phyloP scores from a whole-genome alignment of 2,329 filamentous ascomycete species.

The Stenocarpella maydis region DNA sequence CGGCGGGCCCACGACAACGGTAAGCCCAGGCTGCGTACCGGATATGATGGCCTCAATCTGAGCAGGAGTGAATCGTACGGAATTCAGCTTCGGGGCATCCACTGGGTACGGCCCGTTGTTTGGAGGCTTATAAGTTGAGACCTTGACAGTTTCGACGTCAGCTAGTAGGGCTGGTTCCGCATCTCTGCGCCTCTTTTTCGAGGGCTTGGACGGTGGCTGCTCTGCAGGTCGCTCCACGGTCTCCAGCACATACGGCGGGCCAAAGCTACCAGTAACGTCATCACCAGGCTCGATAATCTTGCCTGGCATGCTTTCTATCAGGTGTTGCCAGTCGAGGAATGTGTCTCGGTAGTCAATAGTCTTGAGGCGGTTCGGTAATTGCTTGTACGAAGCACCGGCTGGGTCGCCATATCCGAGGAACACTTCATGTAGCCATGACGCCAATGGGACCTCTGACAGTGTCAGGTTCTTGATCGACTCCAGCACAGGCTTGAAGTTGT shows the following conservation, averaged over 20 bases:
- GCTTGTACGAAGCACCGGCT: constrained; percentile 84
- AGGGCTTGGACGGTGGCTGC: constrained; percentile 63
- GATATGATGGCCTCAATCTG: constrained; percentile 94
- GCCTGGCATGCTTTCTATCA: constrained; percentile 88
- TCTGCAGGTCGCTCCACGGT: constrained; percentile 63
- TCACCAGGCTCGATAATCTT: constrained; percentile 83
- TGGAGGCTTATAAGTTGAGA: constrained; percentile 88
- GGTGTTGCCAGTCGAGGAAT: constrained; percentile 93
- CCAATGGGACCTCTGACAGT: constrained; percentile 83
- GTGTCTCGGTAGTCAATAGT: constrained; percentile 92
- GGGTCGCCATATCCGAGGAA: constrained; percentile 98
- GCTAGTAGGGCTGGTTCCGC: constrained; percentile 71
- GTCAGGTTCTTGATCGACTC: constrained; percentile 90
- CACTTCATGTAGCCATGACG: constrained; percentile 93
- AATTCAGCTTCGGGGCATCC: constrained; percentile 83
- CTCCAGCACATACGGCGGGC: constrained; percentile 87
- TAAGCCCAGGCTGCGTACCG: constrained; percentile 92
- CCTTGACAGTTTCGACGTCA: constrained; percentile 74
- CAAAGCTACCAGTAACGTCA: constrained; percentile 76
- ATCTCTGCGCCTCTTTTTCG: constrained; percentile 89
- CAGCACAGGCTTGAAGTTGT: constrained; percentile 95
- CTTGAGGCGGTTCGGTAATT: constrained; percentile 78
- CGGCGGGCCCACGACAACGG: constrained; percentile 91
- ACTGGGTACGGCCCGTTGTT: constrained; percentile 91
- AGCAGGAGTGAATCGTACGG: constrained; percentile 86